Base-by-base conservation (phyloP, 2,329 filamentous ascomycete genomes). In the Zasmidium citrigriseum region DNA sequence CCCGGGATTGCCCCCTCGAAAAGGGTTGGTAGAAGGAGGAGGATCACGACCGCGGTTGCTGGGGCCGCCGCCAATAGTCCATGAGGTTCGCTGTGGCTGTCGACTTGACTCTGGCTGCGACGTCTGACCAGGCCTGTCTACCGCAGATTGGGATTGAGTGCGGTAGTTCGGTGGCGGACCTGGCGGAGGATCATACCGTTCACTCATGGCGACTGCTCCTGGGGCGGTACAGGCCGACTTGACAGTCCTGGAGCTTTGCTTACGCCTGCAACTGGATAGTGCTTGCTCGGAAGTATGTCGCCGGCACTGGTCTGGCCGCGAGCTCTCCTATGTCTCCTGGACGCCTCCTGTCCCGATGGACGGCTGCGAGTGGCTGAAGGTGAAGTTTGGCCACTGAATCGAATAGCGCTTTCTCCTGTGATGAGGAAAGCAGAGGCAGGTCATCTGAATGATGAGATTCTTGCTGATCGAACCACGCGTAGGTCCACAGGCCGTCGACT, bases 361-460 rank as follows among this genome's bases (percentile, higher is more conserved):
- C 23, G 3, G 34, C 41, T 66, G 61, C 22, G 60, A 63, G 22
- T 56, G 56, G 46, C 55, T 55, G 55, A 63, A 69, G 41, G 67
- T 67, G 61, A 69, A 69, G 58, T 67, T 64, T 29, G 62, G 61
- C 61, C 61, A 68, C 52, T 66, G 62, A 22, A 61, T 56, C 21
- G 51, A 23, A 25, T 54, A n/a, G 7, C 34, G 16, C 4, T n/a
- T 11, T 11, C 14, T 41, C 4, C 12, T 7, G 14, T 4, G 16
- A n/a, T 41, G 34, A n/a, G 34, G 7, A n/a, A 41, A n/a, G 34
- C 34, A 41, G 34, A 9, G 34, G 16, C 34, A 41, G 34, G 34
- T 16, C 34, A 10, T 41, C 4, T 9, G 18, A 41, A n/a, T n/a
- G 14, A 11, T 7, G 34, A 11, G 16, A 16, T 9, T 41, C 34